Conservation (phyloP, 2,329 filamentous ascomycete species). For the Coniochaeta sp. region DNA sequence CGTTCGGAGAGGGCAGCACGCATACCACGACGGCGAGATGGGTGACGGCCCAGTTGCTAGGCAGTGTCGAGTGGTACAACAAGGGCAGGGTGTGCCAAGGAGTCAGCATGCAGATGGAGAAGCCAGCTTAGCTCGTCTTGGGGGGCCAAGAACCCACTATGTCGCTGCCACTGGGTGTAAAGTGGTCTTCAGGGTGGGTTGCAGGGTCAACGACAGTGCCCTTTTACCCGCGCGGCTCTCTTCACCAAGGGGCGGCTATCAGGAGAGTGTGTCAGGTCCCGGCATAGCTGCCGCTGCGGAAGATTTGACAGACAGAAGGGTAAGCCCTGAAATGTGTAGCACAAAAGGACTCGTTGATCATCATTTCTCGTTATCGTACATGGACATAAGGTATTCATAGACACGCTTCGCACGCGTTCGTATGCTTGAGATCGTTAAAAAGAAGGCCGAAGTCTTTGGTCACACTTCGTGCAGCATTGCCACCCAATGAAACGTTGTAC, state of each 20-base stretch:
- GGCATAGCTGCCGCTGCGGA: too few relatives aligned
- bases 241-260: too few relatives aligned
- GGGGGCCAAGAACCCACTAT: background rate
- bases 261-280: too few relatives aligned
- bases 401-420: background rate
- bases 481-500: too few relatives aligned
- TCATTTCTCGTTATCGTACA: background rate
- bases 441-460: background rate
- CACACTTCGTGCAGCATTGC: background rate
- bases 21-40: constrained; percentile 55
- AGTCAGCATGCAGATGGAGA: constrained; percentile 19
- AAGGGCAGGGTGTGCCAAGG: constrained; percentile 43
- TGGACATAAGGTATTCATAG: background rate
- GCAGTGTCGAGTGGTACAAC: constrained; percentile 39
- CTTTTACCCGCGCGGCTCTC: too few relatives aligned
- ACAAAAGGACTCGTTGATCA: background rate
- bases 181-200: background rate
- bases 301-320: too few relatives aligned
- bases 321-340: background rate
- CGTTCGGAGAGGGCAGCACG: constrained; percentile 48
- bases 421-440: background rate
- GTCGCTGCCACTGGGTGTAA: background rate
- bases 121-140: background rate
- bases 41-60: constrained; percentile 45
- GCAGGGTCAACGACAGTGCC: too few relatives aligned